Evolutionary conservation across 2,329 filamentous ascomycete genomes (phyloP).

Genomic region (Fusarium vanettenii): DNA sequence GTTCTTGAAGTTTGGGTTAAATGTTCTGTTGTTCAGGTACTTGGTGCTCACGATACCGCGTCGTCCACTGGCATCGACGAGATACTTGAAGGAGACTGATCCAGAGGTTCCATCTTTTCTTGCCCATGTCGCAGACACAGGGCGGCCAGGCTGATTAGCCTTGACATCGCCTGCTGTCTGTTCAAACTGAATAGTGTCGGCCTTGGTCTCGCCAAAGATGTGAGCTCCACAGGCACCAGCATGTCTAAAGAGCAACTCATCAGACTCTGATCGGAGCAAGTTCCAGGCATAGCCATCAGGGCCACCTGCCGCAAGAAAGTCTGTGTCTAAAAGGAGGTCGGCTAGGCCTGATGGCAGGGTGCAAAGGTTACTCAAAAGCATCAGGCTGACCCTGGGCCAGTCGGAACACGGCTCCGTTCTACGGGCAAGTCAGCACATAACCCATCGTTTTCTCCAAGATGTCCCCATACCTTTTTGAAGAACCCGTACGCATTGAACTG

Average conservation of each 20-base stretch:
- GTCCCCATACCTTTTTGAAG: background rate
- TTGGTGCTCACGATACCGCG: conserved; percentile 58
- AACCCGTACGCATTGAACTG: conserved; percentile 7
- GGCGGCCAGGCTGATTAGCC: conserved; percentile 40
- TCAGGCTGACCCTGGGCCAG: background rate
- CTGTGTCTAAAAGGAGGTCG: conserved; percentile 45
- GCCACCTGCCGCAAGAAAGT: conserved; percentile 55
- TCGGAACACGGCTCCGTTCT: background rate
- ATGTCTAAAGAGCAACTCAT: conserved; percentile 58
- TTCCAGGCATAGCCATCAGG: conserved; percentile 57
- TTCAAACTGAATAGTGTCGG: conserved; percentile 49
- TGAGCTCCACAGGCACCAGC: conserved; percentile 54
- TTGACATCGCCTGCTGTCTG: background rate
- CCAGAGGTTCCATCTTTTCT: conserved; percentile 51
- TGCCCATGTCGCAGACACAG: conserved; percentile 51
- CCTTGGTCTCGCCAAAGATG: conserved; percentile 54
- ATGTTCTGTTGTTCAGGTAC: conserved; percentile 60
- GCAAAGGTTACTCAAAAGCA: background rate
- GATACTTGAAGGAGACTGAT: conserved; percentile 57
- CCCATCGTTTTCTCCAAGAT: background rate
- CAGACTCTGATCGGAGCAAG: conserved; percentile 58
- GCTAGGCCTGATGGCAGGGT: background rate
- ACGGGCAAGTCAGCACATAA: background rate
- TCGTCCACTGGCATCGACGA: conserved; percentile 62
- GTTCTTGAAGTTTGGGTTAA: conserved; percentile 61